phyloP scores from a whole-genome alignment of 257 asterid genomes.

The Nicotiana tomentosiformis region DNA sequence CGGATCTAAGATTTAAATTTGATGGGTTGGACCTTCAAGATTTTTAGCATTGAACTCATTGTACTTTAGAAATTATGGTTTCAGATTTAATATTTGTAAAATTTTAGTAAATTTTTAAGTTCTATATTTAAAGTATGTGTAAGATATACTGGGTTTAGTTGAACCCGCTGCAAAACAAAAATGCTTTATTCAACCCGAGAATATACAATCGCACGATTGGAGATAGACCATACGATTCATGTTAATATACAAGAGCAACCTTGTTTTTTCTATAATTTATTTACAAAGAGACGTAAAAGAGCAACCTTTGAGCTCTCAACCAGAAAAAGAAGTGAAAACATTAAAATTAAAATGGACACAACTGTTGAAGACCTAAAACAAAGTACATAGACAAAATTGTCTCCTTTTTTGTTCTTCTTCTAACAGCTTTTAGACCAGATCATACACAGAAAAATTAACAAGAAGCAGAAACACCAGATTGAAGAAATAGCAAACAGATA shows the following conservation, averaged over 20 bases:
- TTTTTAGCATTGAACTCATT: no score
- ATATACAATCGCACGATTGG: background rate
- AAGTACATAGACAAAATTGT: background rate
- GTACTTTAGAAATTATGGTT: no score
- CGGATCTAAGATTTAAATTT: no score
- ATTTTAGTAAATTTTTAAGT: no score
- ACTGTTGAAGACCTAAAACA: background rate
- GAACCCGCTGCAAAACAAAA: background rate
- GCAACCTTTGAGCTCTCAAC: background rate
- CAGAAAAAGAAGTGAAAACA: background rate
- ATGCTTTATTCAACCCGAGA: background rate
- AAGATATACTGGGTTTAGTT: no score
- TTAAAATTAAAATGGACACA: background rate
- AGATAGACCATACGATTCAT: background rate
- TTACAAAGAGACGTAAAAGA: background rate
- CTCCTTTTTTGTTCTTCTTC: background rate
- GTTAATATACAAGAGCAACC: background rate
- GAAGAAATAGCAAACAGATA: background rate
- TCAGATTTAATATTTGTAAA: no score
- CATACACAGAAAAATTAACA: background rate
- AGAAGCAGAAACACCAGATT: background rate
- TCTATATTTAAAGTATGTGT: no score
- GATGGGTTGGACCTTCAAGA: no score
- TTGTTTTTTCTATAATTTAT: no score
- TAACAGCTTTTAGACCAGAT: background rate